Base-by-base conservation (phyloP, 2,329 filamentous ascomycete genomes). In the Arthrinium phaeospermum region DNA sequence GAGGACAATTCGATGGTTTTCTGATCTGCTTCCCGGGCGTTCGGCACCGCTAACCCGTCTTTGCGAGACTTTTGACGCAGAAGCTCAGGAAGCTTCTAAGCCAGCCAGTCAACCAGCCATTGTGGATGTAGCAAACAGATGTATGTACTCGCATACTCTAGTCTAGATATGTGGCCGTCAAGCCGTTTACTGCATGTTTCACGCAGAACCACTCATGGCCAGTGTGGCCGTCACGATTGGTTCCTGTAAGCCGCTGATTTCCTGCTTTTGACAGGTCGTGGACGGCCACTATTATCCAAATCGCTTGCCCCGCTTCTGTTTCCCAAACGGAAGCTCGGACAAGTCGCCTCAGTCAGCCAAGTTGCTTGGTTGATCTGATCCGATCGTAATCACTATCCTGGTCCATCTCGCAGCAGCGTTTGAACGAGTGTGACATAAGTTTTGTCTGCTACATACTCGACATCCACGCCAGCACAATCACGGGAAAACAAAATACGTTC, bases 1-100 rank as follows among this genome's bases (percentile, higher is more conserved):
- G 57, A 64, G 22, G 16, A 22, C 57, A 64, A n/a, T 64, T 34
- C 57, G 22, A 10, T 12, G 34, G 30, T n/a, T 37, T 61, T 19
- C 16, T 61, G 53, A 19, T 19, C 53, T n/a, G 16, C 7, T n/a
- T 64, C 51, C 49, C 53, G 34, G 57, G 30, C 57, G 57, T 64
- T 64, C 57, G 57, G 57, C 57, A 64, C 34, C 19, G 6, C 34
- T 41, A 41, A n/a, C 10, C 34, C 34, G 34, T 41, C 57, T 64
- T 41, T 41, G 57, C 34, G 57, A 64, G 57, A 64, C 57, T 64
- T 64, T 41, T 41, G 57, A 41, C 57, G 57, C 57, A 64, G 34
- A 61, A 37, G 27, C 30, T 22, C 53, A 22, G 30, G 30, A 61
- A 22, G 37, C 30, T 22, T 37, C 53, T 22, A 61, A 34, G 30